Conservation (phyloP, 331 rosid genomes). For the Rosa hybrid region DNA sequence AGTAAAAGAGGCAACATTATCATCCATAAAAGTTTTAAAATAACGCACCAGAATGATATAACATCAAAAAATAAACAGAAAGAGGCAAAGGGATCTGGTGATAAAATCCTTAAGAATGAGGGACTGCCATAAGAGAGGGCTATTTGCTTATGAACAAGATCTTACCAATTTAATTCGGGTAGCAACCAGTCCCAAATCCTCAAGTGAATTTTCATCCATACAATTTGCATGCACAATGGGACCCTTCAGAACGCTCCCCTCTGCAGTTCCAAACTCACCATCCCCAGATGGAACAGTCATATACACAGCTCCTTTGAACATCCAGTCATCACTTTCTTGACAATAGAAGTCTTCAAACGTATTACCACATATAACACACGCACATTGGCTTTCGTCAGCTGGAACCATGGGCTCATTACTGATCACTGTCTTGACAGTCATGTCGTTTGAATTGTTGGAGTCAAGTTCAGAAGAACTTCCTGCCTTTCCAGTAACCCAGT, state of each 20-base stretch:
- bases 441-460: conserved; percentile 31
- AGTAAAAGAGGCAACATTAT: conserved; percentile 16
- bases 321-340: conserved; percentile 76
- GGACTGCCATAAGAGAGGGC: not conserved
- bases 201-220: conserved; percentile 51
- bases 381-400: conserved; percentile 83
- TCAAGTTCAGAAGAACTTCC: conserved; percentile 39
- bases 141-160: conserved; percentile 10
- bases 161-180: conserved; percentile 52
- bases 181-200: conserved; percentile 45
- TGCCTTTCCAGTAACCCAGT: conserved; percentile 59
- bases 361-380: conserved; percentile 81
- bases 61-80: not conserved
- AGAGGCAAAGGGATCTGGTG: not conserved
- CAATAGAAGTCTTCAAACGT: conserved; percentile 84
- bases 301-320: conserved; percentile 81
- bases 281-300: conserved; percentile 40
- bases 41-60: not conserved
- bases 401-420: conserved; percentile 52
- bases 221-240: conserved; percentile 81
- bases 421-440: conserved; percentile 25
- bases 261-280: conserved; percentile 37
- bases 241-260: conserved; percentile 39
- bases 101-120: not conserved
- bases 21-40: not conserved